Conservation (phyloP, 352 stramenopile species). For the Phytophthora europaea region DNA sequence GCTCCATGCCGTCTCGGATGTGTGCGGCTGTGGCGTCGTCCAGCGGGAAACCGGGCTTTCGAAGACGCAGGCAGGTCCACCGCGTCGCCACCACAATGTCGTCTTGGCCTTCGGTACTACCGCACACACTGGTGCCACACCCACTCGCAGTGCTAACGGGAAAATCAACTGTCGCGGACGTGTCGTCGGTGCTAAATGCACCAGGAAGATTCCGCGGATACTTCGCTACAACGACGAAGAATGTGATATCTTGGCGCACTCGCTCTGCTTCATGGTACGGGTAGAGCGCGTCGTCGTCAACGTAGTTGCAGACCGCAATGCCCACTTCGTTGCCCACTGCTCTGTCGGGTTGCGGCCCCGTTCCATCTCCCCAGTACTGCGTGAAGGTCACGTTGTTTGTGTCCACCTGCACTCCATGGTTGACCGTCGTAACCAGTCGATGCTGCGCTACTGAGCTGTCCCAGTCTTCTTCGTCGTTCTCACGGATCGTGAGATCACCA, state of each 20-base stretch:
- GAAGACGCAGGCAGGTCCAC: constrained; percentile 53
- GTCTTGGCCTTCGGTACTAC: constrained; percentile 6
- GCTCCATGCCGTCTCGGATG: constrained; percentile 36
- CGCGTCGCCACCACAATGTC: constrained; percentile 39
- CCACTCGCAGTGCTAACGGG: constrained; percentile 6
- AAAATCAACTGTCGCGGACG: neutral
- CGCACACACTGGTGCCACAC: neutral
- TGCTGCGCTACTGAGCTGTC: constrained; percentile 45
- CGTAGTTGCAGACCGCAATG: constrained; percentile 51
- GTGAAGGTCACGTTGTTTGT: constrained; percentile 54
- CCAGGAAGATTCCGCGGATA: constrained; percentile 18
- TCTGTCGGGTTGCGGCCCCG: constrained; percentile 10
- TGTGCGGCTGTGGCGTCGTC: constrained; percentile 22
- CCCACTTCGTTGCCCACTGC: constrained; percentile 36
- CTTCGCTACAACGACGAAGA: constrained; percentile 44
- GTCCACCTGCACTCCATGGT: constrained; percentile 38
- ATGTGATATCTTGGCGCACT: constrained; percentile 62
- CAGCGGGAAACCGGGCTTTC: constrained; percentile 33
- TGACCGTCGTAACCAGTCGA: constrained; percentile 45
- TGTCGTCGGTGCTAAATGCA: constrained; percentile 1
- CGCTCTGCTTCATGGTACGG: constrained; percentile 47
- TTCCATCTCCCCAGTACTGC: constrained; percentile 37
- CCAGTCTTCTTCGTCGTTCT: constrained; percentile 49
- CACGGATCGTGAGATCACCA: constrained; percentile 51
- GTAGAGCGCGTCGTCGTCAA: constrained; percentile 60